Evolutionary conservation across 139 green algal genomes (phyloP), one percentile per base, ranked within the genome.

Genomic region (Chlorella sorokiniana): DNA sequence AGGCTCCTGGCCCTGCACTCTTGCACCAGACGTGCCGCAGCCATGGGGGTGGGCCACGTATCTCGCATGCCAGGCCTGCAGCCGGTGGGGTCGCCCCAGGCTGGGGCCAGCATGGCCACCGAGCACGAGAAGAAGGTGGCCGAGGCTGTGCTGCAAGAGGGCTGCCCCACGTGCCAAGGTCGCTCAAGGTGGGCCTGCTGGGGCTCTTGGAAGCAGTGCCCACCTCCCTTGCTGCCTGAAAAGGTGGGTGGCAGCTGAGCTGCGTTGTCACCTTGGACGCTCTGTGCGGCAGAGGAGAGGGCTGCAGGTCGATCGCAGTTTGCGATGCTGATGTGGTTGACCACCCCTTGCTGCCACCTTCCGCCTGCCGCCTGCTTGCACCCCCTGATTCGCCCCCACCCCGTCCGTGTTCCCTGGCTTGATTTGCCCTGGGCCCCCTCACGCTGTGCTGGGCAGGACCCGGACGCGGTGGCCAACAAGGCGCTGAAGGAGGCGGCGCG

Each of bases 401-500:
- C n/a, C n/a, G n/a, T n/a, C n/a, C n/a, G n/a, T n/a, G n/a, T n/a
- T n/a, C n/a, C n/a, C n/a, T n/a, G 29, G 52, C 52, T 62, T 64
- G 56, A 25, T 10, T 4, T 4, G 22, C 25, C 27, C 9, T 27
- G 5, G 42, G 41, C 29, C 41, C n/a, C 2, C n/a, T 31, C 37
- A 9, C 65, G 48, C n/a, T 40, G 61, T 51, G 4, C 10, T 10
- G 44, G 8, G 2, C 45, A 78, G 70, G 70, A 78, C 33, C 45
- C 45, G 0, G 70, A 78, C 16, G 42, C 31, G 44, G 35, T 78
- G 20, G 70, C 70, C 45, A 62, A 62, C 70, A 63, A 64, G 45
- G 70, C 70, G 45, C 48, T 78, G 31, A 78, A 78, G 33, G 70
- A 78, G 45, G 70, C 45, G 16, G 70, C 70, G 0, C 70, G 70